Conservation (phyloP, 805 yeast genomes). For the Saccharomycopsis sp. region DNA sequence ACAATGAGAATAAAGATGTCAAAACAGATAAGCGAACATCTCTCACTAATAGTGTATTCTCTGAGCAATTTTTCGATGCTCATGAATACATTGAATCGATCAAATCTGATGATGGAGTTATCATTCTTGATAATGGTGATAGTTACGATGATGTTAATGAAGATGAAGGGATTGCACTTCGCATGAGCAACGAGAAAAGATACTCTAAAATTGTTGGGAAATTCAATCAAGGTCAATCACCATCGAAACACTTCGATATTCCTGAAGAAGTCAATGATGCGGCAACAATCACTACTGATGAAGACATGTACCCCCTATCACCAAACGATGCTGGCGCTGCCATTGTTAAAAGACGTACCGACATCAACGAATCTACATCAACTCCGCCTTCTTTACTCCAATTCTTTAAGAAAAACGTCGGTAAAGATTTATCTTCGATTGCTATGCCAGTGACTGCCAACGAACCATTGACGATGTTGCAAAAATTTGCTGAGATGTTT, state of each 20-base stretch:
- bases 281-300: constrained; percentile 21
- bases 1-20: background rate
- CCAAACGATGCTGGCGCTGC: constrained; percentile 23
- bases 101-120: constrained; percentile 40
- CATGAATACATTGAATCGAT: constrained; percentile 48
- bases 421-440: constrained; percentile 77
- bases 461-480: constrained; percentile 83
- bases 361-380: constrained; percentile 49
- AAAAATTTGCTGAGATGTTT: constrained; percentile 68
- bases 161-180: constrained; percentile 20
- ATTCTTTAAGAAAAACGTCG: constrained; percentile 81
- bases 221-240: constrained; percentile 1
- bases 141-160: constrained; percentile 27
- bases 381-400: constrained; percentile 79
- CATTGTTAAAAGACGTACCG: constrained; percentile 46
- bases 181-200: constrained; percentile 12
- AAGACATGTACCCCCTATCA: constrained; percentile 66
- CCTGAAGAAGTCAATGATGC: constrained; percentile 22
- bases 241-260: constrained; percentile 20
- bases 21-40: constrained; percentile 3
- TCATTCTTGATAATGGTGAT: constrained; percentile 40
- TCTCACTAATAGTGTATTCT: constrained; percentile 27
- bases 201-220: constrained; percentile 16
- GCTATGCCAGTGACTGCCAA: constrained; percentile 94
- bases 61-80: constrained; percentile 63